Base-by-base conservation (phyloP, 306 rosid genomes). In the Cicer cuneatum region DNA sequence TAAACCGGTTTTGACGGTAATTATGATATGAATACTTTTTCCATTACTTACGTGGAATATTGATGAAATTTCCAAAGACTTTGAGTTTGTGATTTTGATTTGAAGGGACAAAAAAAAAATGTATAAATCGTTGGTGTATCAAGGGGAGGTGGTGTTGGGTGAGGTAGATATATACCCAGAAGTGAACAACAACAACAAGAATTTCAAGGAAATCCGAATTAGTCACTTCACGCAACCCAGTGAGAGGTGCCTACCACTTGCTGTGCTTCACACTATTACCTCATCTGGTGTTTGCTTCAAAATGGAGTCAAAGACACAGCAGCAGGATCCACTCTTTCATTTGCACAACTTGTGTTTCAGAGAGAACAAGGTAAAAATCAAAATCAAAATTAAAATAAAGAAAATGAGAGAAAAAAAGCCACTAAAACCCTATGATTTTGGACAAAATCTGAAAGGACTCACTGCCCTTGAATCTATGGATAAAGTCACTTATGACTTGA, bases 231-330 rank as follows among this genome's bases (percentile, higher is more conserved):
- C 99, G 33, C 97, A 85, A 86, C 80, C 97, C 53, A 95, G 99
- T 89, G 99, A 95, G 89, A 88, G 99, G 78, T 95, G 99, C 80
- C 93, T 92, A 69, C 99, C 99, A 85, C 96, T 95, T 79, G 99
- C 99, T 64, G 99, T 95, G 80, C 98, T 95, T 80, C 99, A 92
- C 73, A 86, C 96, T 60, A 83, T 95, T 71, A 77, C 92, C 18
- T 85, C 93, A 58, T 24, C 83, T 84, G 99, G 96, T 67, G 89
- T 87, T 88, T 90, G 90, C 96, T 95, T 92, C 96, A 92, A 89
- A 89, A 89, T 95, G 99, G 99, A 95, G 92, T 92, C 99, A 80
- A 92, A 92, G 97, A 78, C 92, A 38, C 92, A 81, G 83, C 81
- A 63, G 52, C 85, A 76, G 78, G 94, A 92, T 61, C 65, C 85